Conservation (phyloP, 129 eudicot species). For the Artemisia tridentata region DNA sequence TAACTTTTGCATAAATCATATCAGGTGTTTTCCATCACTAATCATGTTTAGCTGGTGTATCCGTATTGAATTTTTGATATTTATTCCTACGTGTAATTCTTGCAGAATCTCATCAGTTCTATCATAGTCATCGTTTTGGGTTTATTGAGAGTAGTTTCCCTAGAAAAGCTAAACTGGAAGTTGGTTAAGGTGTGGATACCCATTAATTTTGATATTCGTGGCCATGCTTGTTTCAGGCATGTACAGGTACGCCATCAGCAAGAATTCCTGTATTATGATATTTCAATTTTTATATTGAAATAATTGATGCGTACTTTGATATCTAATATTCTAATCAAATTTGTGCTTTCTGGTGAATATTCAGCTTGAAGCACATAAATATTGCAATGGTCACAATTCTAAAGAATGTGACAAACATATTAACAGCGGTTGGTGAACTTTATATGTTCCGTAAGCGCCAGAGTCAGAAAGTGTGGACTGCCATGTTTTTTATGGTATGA, state of each 20-base stretch:
- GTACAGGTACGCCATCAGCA: constrained; percentile 54
- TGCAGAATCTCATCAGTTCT: constrained; percentile 74
- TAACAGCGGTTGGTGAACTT: constrained; percentile 78
- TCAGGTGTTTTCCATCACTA: background rate
- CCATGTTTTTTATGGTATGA: constrained; percentile 80
- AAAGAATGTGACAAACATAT: constrained; percentile 80
- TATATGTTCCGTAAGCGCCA: constrained; percentile 72
- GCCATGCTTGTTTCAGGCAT: constrained; percentile 91
- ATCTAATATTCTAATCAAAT: constrained; percentile 14
- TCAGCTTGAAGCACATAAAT: constrained; percentile 79
- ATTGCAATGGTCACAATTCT: constrained; percentile 87
- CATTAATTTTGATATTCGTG: constrained; percentile 63
- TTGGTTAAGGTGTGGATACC: constrained; percentile 74
- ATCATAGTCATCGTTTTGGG: constrained; percentile 60
- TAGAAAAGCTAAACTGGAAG: constrained; percentile 69
- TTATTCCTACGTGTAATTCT: constrained; percentile 1
- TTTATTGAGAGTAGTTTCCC: constrained; percentile 54
- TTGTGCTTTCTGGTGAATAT: constrained; percentile 32
- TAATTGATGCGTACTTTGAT: background rate
- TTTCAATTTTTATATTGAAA: constrained; percentile 3
- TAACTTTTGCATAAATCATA: background rate
- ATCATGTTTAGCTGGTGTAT: constrained; percentile 4
- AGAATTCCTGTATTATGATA: background rate
- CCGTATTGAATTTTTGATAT: background rate
- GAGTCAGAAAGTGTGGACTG: constrained; percentile 79